Conservation (phyloP, 345 rosid genomes). For the Triadica sebifera region DNA sequence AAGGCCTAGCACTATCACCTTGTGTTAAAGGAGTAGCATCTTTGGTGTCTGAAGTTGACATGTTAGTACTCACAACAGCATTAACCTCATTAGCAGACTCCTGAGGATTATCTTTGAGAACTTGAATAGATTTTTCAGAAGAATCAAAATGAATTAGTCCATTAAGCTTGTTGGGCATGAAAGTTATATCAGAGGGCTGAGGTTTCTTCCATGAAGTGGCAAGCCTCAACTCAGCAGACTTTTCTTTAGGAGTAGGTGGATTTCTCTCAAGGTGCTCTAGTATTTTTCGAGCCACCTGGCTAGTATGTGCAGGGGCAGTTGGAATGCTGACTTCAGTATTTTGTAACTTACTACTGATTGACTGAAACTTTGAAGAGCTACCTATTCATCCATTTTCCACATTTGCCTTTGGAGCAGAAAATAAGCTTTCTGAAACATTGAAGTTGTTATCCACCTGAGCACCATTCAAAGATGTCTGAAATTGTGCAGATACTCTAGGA, state of each 20-base stretch:
- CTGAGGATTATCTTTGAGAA: slow-evolving; percentile 21
- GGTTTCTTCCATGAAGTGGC: slow-evolving; percentile 57
- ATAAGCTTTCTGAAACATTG: slow-evolving; percentile 23
- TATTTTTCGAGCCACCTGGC: slow-evolving; percentile 74
- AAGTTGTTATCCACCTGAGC: slow-evolving; percentile 41
- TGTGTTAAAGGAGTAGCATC: slow-evolving; percentile 21
- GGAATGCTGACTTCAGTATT: slow-evolving; percentile 45
- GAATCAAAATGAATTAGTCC: slow-evolving; percentile 31
- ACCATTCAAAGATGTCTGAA: slow-evolving; percentile 35
- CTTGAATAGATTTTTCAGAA: slow-evolving; percentile 26
- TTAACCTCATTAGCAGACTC: slow-evolving; percentile 26
- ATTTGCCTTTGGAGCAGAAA: slow-evolving; percentile 38
- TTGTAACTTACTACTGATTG: slow-evolving; percentile 32
- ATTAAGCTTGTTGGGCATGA: slow-evolving; percentile 25
- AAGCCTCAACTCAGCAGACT: slow-evolving; percentile 66
- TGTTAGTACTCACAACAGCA: slow-evolving; percentile 24
- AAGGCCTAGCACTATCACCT: slow-evolving; percentile 29
- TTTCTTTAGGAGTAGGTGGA: slow-evolving; percentile 59
- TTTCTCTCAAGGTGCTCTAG: slow-evolving; percentile 76
- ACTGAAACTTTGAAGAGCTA: slow-evolving; percentile 36
- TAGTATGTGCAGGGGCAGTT: slow-evolving; percentile 68
- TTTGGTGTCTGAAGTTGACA: slow-evolving; percentile 35
- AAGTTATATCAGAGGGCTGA: slow-evolving; percentile 33
- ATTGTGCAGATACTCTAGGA: slow-evolving; percentile 40
- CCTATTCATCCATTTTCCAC: slow-evolving; percentile 45